phyloP scores from a whole-genome alignment of 2,329 filamentous ascomycete genomes.

The Paraconiothyrium sp. region DNA sequence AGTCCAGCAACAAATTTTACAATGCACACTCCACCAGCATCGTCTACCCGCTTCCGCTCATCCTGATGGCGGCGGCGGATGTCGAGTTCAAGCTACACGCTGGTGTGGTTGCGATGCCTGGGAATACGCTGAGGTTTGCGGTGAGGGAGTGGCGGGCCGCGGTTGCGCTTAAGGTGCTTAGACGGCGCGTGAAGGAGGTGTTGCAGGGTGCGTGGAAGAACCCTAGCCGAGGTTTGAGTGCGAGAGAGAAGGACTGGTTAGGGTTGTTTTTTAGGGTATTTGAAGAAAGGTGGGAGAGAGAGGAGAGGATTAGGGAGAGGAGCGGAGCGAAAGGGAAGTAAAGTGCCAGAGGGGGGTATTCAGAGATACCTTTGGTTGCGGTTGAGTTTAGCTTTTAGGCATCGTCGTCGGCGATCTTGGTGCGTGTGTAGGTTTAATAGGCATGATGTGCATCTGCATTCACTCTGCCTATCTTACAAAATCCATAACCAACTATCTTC shows the following conservation, averaged over 20 bases:
- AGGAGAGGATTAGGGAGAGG: slow-evolving; percentile 43
- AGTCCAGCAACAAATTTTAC: slow-evolving; percentile 81
- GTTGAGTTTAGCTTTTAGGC: not conserved
- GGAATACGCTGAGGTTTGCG: slow-evolving; percentile 84
- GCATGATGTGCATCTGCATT: too few relatives aligned
- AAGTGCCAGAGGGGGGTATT: not conserved
- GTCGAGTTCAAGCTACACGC: slow-evolving; percentile 90
- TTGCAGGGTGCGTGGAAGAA: slow-evolving; percentile 74
- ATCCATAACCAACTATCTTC: not conserved
- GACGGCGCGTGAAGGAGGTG: slow-evolving; percentile 77
- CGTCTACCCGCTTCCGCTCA: slow-evolving; percentile 76
- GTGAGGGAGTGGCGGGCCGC: slow-evolving; percentile 89
- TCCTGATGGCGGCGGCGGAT: slow-evolving; percentile 80
- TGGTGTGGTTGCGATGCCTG: slow-evolving; percentile 86
- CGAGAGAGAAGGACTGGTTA: slow-evolving; percentile 55
- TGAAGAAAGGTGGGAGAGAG: slow-evolving; percentile 41
- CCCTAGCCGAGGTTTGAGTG: slow-evolving; percentile 51
- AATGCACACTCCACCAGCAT: slow-evolving; percentile 80
- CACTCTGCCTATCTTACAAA: too few relatives aligned
- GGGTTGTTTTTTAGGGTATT: slow-evolving; percentile 45
- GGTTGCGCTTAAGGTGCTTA: slow-evolving; percentile 85
- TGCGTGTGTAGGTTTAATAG: too few relatives aligned
- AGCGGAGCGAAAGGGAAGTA: slow-evolving; percentile 41
- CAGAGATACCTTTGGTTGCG: not conserved
- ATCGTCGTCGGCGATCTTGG: too few relatives aligned